Evolutionary conservation across 1,139 yeast species (phyloP).

Genomic region (Lodderomyces oxycetoniae): DNA sequence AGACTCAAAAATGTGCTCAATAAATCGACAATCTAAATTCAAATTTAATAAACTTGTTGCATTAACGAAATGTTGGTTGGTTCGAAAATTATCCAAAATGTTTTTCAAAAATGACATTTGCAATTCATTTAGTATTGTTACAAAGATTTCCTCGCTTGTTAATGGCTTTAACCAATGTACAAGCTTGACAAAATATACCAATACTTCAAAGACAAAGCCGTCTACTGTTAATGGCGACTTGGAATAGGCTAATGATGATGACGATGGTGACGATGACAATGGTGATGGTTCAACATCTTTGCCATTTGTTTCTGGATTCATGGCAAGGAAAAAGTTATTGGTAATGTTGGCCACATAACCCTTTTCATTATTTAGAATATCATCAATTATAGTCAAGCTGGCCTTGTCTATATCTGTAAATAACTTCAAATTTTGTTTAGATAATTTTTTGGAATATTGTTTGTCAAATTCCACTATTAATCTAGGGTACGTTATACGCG

Average conservation of each 20-base stretch:
- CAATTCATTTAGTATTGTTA: conserved; percentile 35
- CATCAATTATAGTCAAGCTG: conserved; percentile 39
- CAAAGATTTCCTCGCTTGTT: conserved; percentile 35
- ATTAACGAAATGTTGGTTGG: conserved; percentile 12
- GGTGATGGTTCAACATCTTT: neutral
- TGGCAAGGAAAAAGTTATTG: neutral
- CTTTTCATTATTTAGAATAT: conserved; percentile 37
- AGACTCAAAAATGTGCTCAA: conserved; percentile 38
- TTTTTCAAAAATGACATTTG: conserved; percentile 35
- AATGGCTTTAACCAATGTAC: conserved; percentile 41
- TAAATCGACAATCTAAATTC: conserved; percentile 37
- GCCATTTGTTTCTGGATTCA: neutral
- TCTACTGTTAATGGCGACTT: conserved; percentile 30
- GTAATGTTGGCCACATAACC: neutral
- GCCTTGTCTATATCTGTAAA: conserved; percentile 45
- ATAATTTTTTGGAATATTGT: conserved; percentile 34
- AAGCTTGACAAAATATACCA: conserved; percentile 41
- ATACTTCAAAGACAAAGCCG: conserved; percentile 37
- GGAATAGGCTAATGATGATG: neutral
- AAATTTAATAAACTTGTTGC: conserved; percentile 21
- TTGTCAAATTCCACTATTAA: conserved; percentile 33
- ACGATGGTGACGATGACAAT: neutral
- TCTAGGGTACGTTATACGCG: conserved; percentile 30
- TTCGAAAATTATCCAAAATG: conserved; percentile 30
- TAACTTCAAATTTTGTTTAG: conserved; percentile 37